Base-by-base conservation (phyloP, 73 alveolate genomes). In the Tetrahymena elliotti region DNA sequence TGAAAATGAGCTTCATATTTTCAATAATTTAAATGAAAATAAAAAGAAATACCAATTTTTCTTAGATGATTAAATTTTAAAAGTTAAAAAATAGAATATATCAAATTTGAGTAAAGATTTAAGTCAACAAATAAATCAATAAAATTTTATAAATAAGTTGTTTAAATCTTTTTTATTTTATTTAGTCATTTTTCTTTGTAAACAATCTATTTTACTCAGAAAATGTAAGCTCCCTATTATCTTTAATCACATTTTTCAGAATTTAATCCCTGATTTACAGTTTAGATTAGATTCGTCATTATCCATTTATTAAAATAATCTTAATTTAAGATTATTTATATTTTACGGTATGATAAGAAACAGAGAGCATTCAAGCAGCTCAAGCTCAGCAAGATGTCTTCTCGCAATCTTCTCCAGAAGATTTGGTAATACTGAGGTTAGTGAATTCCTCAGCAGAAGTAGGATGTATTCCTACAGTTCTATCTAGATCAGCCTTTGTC, bases 351-450 rank as follows among this genome's bases (percentile, higher is more conserved):
- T 68, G 88, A 68, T 31, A 68, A 68, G 34, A 68, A 68, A 24
- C 20, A 68, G 88, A 68, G 88, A n/a, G 88, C 88, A 2, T 31
- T 68, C 88, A 68, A n/a, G 88, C 88, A 84, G 52, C 97, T 97
- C 98, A 98, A 96, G 99, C 98, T 98, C 99, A 98, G 98, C 99
- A 98, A 83, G 97, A 98, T 68, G 99, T 97, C 96, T 98, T 98
- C 54, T 96, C 98, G 93, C 94, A 97, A 27, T 97, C 99, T 93
- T 96, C 97, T 37, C 99, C 99, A 93, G 98, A 96, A 53, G 98
- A 95, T 93, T 98, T 98, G 4, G 99, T 97, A 35, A 96, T 96
- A 36, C 97, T 97, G 35, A 98, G 84, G n/a, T 97, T 97, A 20
- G 97, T 98, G 93, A 99, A 96, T 93, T 99, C 99, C 94, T 99